A percentile compares a stretch with the other conserved stretches of the same genome.
These are phyloP conservation scores for Sporothrix luriei DNA, from an alignment of 2,329 filamentous ascomycete species.

Conservation along the genomic window DNA sequence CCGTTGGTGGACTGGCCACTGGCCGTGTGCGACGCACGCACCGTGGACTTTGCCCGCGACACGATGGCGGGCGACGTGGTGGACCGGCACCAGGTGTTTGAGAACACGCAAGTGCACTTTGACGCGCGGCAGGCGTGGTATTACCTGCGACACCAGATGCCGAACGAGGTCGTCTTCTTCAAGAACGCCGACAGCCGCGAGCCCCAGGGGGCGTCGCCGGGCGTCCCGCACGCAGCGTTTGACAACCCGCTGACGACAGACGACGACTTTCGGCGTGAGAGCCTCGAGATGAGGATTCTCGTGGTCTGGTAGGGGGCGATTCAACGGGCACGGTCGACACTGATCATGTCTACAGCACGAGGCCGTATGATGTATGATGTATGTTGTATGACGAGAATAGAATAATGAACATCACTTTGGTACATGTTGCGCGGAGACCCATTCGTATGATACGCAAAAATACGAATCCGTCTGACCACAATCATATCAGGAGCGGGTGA, in stretches of 20 bases:
- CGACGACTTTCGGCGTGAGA: constrained; percentile 33
- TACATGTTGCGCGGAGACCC: too few relatives aligned
- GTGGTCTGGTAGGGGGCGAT: constrained; percentile 32
- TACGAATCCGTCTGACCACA: too few relatives aligned
- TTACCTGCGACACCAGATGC: constrained; percentile 35
- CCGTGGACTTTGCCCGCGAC: constrained; percentile 36
- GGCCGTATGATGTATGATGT: background rate
- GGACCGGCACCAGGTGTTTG: constrained; percentile 36
- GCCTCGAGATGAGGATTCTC: constrained; percentile 34
- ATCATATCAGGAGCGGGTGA: too few relatives aligned
- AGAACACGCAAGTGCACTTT: constrained; percentile 37
- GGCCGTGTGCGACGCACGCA: constrained; percentile 36
- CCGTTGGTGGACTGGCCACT: constrained; percentile 38
- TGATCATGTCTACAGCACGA: background rate
- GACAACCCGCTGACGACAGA: constrained; percentile 31
- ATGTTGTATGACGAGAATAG: background rate
- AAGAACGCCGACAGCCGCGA: constrained; percentile 34
- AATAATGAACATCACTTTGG: too few relatives aligned
- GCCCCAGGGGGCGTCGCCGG: constrained; percentile 30
- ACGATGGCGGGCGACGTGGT: constrained; percentile 37
- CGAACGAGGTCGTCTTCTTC: constrained; percentile 36
- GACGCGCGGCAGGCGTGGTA: constrained; percentile 36
- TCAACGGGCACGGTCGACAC: background rate
- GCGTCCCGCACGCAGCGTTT: constrained; percentile 34
- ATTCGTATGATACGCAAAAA: too few relatives aligned